Percentiles rank a stretch among this genome's conserved stretches.
Evolutionary conservation across 2,329 filamentous ascomycete genomes (phyloP).

Genomic region (Capronia coronata): DNA sequence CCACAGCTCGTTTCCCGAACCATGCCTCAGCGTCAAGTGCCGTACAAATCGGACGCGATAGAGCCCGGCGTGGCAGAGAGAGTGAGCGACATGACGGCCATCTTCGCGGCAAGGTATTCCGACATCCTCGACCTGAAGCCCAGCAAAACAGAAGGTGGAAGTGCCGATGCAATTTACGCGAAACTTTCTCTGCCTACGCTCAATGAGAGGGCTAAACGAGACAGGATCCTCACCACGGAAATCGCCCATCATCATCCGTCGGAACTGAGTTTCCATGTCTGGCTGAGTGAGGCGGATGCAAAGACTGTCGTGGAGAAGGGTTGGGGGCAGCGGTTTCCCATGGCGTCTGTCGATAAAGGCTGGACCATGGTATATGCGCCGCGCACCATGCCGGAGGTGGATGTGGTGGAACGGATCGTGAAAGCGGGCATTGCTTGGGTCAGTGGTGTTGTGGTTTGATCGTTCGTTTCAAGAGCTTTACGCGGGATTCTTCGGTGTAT

Average conservation of each 20-base stretch:
- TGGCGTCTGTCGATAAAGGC: slow-evolving; percentile 18
- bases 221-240: slow-evolving; percentile 15
- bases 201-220: slow-evolving; percentile 8
- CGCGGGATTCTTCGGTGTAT: not conserved
- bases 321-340: slow-evolving; percentile 21
- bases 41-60: slow-evolving; percentile 10
- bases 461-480: too few species aligned
- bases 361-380: slow-evolving; percentile 23
- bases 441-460: slow-evolving; percentile 15
- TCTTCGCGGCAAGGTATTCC: slow-evolving; percentile 12
- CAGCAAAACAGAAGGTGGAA: slow-evolving; percentile 20
- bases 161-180: slow-evolving; percentile 20
- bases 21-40: slow-evolving; percentile 24
- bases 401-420: slow-evolving; percentile 20
- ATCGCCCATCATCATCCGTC: slow-evolving; percentile 20
- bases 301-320: slow-evolving; percentile 21
- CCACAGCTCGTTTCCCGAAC: slow-evolving; percentile 19
- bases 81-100: slow-evolving; percentile 7
- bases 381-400: slow-evolving; percentile 18
- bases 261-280: slow-evolving; percentile 20
- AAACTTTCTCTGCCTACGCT: slow-evolving; percentile 10
- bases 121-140: slow-evolving; percentile 17
- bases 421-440: slow-evolving; percentile 16
- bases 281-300: slow-evolving; percentile 21
- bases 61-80: slow-evolving; percentile 16